phyloP scores from a whole-genome alignment of 1,284 basidiomycete species.

The Naganishia sp. region DNA sequence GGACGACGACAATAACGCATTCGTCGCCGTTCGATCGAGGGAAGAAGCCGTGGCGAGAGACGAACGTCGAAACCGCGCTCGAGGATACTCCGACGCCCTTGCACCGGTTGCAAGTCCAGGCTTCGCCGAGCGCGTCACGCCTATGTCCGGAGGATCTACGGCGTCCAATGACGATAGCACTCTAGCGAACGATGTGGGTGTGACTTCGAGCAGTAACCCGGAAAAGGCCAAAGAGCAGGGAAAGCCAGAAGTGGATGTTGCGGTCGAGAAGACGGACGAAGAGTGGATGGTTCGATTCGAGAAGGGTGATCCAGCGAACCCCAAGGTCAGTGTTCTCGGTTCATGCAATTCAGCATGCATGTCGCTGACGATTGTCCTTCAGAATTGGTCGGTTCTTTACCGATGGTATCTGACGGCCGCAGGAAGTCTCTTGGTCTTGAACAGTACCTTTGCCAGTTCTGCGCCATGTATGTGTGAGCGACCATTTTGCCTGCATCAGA shows the following conservation, averaged over 20 bases:
- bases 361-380: slow-evolving; percentile 10
- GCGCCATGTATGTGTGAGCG: slow-evolving; percentile 39
- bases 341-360: neutral
- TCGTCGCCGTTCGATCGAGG: slow-evolving; percentile 43
- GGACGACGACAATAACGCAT: slow-evolving; percentile 40
- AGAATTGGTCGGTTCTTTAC: slow-evolving; percentile 63
- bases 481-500: neutral
- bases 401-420: slow-evolving; percentile 68
- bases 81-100: slow-evolving; percentile 15
- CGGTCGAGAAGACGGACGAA: slow-evolving; percentile 25
- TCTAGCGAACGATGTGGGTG: slow-evolving; percentile 4
- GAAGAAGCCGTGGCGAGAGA: slow-evolving; percentile 41
- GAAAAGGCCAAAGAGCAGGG: slow-evolving; percentile 25
- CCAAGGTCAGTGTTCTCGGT: slow-evolving; percentile 45
- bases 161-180: slow-evolving; percentile 14
- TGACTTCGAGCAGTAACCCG: slow-evolving; percentile 7
- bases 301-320: slow-evolving; percentile 49
- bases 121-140: neutral
- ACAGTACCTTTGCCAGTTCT: slow-evolving; percentile 59
- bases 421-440: slow-evolving; percentile 66
- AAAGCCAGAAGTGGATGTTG: slow-evolving; percentile 39
- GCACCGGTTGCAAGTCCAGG: neutral
- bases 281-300: slow-evolving; percentile 47
- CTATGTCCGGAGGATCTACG: neutral
- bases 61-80: slow-evolving; percentile 21